Evolutionary conservation across 352 stramenopile genomes (phyloP).

Genomic region (Phytopythium boreale): DNA sequence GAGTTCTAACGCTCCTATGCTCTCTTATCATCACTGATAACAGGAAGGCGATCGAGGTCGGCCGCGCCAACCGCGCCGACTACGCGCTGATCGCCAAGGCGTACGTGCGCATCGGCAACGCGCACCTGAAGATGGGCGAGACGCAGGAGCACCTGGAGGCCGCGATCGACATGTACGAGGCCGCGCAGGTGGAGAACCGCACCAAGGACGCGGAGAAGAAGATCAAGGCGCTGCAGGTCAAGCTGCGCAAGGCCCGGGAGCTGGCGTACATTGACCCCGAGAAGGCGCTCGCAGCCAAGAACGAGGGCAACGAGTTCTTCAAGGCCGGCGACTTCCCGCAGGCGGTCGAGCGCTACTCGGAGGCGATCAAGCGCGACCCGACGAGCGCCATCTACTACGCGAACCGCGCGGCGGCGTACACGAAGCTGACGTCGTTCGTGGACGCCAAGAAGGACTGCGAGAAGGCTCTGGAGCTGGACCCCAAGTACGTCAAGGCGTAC

Average conservation of each 20-base stretch:
- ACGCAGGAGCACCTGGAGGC: constrained; percentile 81
- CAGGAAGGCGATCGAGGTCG: constrained; percentile 94
- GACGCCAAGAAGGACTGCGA: constrained; percentile 94
- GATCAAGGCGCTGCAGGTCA: constrained; percentile 93
- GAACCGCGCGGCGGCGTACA: constrained; percentile 97
- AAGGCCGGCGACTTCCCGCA: constrained; percentile 93
- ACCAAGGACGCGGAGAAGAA: constrained; percentile 94
- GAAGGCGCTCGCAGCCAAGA: constrained; percentile 97
- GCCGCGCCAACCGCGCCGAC: constrained; percentile 91
- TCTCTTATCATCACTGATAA: background rate
- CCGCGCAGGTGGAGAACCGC: constrained; percentile 84
- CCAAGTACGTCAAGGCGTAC: constrained; percentile 99
- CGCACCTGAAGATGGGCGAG: constrained; percentile 94
- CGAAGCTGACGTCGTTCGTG: constrained; percentile 96
- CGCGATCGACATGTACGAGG: constrained; percentile 88
- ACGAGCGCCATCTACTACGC: constrained; percentile 98
- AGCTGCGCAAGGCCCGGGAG: constrained; percentile 95
- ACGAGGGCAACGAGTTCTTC: constrained; percentile 98
- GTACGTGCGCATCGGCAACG: constrained; percentile 95
- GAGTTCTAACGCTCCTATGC: constrained; percentile 1
- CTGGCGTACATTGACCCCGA: constrained; percentile 96
- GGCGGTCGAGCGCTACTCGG: constrained; percentile 93
- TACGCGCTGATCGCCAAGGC: constrained; percentile 97
- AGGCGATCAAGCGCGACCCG: constrained; percentile 99
- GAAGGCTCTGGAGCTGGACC: constrained; percentile 97